Percentiles rank a stretch among this genome's conserved stretches.
Conservation (phyloP, 495 filamentous ascomycete genomes). For the Xylaria scruposa region DNA sequence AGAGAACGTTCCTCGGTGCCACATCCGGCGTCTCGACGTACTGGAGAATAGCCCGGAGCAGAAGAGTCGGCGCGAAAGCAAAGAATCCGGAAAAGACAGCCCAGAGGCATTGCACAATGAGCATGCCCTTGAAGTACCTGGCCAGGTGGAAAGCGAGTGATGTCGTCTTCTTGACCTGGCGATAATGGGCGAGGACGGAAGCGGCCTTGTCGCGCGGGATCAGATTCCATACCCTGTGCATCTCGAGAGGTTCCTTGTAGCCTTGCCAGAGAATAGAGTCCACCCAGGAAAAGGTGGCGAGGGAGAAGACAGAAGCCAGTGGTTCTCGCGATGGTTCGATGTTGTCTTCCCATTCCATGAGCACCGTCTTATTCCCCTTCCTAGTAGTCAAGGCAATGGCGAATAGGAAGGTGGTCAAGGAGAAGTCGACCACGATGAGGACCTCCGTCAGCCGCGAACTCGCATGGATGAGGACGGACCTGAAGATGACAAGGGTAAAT, state of each 20-base stretch:
- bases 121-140: constrained; percentile 78
- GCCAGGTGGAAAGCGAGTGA: constrained; percentile 80
- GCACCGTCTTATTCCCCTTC: constrained; percentile 88
- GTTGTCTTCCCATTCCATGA: constrained; percentile 84
- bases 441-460: constrained; percentile 63
- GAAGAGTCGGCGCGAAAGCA: constrained; percentile 88
- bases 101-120: constrained; percentile 81
- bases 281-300: constrained; percentile 90
- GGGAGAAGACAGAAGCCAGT: constrained; percentile 83
- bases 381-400: constrained; percentile 79
- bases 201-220: constrained; percentile 86
- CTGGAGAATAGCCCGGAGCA: constrained; percentile 88
- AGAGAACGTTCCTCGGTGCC: constrained; percentile 86
- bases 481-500: constrained; percentile 75
- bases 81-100: constrained; percentile 78
- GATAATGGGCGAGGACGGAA: constrained; percentile 77
- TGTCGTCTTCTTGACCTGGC: constrained; percentile 83
- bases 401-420: constrained; percentile 73
- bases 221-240: constrained; percentile 91
- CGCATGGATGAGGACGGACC: constrained; percentile 84
- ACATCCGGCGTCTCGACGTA: constrained; percentile 85
- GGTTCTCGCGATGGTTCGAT: constrained; percentile 87
- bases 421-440: constrained; percentile 73
- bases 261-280: constrained; percentile 88
- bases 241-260: constrained; percentile 83